phyloP scores from a whole-genome alignment of 805 yeast genomes.

The Candida ficus region DNA sequence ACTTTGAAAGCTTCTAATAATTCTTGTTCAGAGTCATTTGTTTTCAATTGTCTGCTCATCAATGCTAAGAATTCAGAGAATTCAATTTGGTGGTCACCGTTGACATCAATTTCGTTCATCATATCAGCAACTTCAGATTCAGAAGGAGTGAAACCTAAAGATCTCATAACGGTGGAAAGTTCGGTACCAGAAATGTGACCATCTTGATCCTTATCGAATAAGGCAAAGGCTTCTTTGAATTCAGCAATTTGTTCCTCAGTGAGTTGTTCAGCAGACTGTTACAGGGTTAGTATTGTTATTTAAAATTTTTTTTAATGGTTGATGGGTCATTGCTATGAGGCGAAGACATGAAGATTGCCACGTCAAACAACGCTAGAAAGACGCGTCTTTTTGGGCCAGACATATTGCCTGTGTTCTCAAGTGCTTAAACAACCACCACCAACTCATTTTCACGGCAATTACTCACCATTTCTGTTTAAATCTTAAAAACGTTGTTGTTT shows the following conservation, averaged over 20 bases:
- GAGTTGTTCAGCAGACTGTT: conserved; percentile 62
- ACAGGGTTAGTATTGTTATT: conserved; percentile 11
- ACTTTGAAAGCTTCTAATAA: conserved; percentile 97
- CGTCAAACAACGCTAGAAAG: too few relatives aligned
- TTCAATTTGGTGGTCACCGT: conserved; percentile 87
- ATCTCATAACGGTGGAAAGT: conserved; percentile 97
- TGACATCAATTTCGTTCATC: conserved; percentile 95
- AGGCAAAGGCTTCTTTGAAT: conserved; percentile 95
- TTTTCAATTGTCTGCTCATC: conserved; percentile 85
- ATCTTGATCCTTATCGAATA: conserved; percentile 94
- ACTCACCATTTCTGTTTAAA: too few relatives aligned
- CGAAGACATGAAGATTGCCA: too few relatives aligned
- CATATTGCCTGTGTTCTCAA: too few relatives aligned
- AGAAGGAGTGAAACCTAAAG: conserved; percentile 96
- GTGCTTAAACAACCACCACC: too few relatives aligned
- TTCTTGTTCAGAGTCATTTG: conserved; percentile 96
- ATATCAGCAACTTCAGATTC: conserved; percentile 94
- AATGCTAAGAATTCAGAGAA: conserved; percentile 78
- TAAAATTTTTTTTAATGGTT: too few relatives aligned
- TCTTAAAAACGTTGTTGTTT: too few relatives aligned
- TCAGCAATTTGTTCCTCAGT: conserved; percentile 96
- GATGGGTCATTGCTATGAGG: too few relatives aligned
- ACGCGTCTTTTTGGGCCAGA: too few relatives aligned
- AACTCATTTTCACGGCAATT: too few relatives aligned
- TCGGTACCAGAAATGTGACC: conserved; percentile 95